Percentiles rank a stretch among this genome's conserved stretches.
These are phyloP conservation scores for Mycogone perniciosa DNA, from an alignment of 2,329 filamentous ascomycete genomes.

Conservation along the genomic window DNA sequence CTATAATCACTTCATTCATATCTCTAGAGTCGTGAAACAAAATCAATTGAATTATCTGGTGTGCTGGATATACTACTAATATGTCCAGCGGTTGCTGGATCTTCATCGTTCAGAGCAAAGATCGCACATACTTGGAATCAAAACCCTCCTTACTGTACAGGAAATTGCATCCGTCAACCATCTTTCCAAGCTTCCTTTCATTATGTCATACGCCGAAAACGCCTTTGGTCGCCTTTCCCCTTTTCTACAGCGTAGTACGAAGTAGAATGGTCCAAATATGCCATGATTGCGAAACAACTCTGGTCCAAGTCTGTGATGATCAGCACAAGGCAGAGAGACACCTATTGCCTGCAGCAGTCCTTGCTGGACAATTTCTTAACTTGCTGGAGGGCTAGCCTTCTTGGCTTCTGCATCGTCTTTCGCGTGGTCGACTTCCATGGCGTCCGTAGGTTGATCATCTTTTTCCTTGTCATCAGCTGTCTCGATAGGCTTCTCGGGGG, in stretches of 20 bases:
- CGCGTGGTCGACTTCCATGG: conserved; percentile 29
- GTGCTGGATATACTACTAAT: background rate
- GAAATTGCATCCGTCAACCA: background rate
- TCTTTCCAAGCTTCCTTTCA: conserved; percentile 5
- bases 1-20: background rate
- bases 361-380: background rate
- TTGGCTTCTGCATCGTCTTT: conserved; percentile 23
- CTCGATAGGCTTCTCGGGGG: conserved; percentile 19
- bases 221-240: conserved; percentile 7
- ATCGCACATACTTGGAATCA: background rate
- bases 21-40: background rate
- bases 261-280: background rate
- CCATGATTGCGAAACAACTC: background rate
- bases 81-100: background rate
- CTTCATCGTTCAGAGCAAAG: background rate
- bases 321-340: background rate
- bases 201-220: conserved; percentile 16
- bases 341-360: background rate
- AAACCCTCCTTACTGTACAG: background rate
- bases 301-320: background rate
- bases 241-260: conserved; percentile 2
- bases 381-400: conserved; percentile 10
- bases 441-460: conserved; percentile 17
- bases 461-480: conserved; percentile 14
- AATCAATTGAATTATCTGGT: background rate